Percentiles rank a stretch among this genome's conserved stretches.
phyloP scores from a whole-genome alignment of 805 yeast genomes.

The Naumovozyma baii region DNA sequence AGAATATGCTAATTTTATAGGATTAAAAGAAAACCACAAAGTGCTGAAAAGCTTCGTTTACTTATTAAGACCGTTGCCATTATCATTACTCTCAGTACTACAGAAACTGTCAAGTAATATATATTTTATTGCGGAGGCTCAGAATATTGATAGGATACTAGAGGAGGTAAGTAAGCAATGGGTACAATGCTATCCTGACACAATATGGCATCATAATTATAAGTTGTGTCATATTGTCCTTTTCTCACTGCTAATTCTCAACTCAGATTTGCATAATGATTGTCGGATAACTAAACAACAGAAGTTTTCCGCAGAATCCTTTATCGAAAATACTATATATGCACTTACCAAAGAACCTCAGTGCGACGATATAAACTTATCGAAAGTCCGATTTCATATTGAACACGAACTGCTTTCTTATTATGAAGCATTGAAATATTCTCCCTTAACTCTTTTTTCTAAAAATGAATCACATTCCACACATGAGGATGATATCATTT shows the following conservation, averaged over 20 bases:
- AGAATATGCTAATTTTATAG: slow-evolving; percentile 35
- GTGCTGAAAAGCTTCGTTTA: slow-evolving; percentile 32
- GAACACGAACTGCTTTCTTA: slow-evolving; percentile 14
- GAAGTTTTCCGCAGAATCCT: slow-evolving; percentile 36
- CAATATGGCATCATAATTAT: slow-evolving; percentile 37
- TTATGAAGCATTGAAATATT: slow-evolving; percentile 16
- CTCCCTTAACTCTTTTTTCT: slow-evolving; percentile 17
- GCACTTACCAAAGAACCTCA: slow-evolving; percentile 32
- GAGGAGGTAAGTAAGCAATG: slow-evolving; percentile 61
- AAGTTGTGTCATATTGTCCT: slow-evolving; percentile 60
- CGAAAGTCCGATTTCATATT: slow-evolving; percentile 7
- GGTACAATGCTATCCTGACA: slow-evolving; percentile 38
- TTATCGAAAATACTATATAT: slow-evolving; percentile 40
- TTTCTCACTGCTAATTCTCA: slow-evolving; percentile 61
- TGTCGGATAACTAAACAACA: slow-evolving; percentile 22
- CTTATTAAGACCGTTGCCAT: slow-evolving; percentile 36
- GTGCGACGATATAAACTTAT: slow-evolving; percentile 2
- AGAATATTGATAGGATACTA: slow-evolving; percentile 65
- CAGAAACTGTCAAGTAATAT: slow-evolving; percentile 52
- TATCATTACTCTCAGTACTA: slow-evolving; percentile 47
- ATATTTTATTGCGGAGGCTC: slow-evolving; percentile 77
- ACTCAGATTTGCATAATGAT: slow-evolving; percentile 65
- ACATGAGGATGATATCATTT: no score
- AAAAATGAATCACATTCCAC: neutral
- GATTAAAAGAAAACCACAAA: slow-evolving; percentile 22